Evolutionary conservation across 768 basidiomycete genomes (phyloP), one percentile per base, ranked within the genome.

Genomic region (Harrya chromipes): DNA sequence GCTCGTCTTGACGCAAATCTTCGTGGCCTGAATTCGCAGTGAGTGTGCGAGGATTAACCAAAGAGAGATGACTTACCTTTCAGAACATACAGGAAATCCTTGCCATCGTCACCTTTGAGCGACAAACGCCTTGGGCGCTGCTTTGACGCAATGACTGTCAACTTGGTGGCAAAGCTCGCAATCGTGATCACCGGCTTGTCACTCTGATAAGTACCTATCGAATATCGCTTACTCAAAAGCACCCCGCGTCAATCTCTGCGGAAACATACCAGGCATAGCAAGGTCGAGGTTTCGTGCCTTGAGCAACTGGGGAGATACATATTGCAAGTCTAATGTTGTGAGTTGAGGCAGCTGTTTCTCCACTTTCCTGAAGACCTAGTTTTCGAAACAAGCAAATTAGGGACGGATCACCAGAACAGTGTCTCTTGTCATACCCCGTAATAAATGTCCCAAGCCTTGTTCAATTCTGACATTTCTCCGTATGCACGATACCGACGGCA

Each of bases 381-480:
- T 38, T 36, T 16, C 14, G 12, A 12, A 52, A 40, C 24, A 33
- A 37, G 43, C 56, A 19, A 50, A 33, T 31, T 16, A 33, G 14
- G 14, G 29, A 42, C 34, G 17, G 33, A 46, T 44, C 19, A 16
- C 13, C 13, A 33, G 29, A 26, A 36, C 12, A 9, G 33, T 4
- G 19, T n/a, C 67, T 5, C 1, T 14, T 31, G 36, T 19, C 84
- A 54, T 63, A 92, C 93, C 41, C 83, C 83, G 61, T 97, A 99
- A 69, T 99, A 99, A 23, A 97, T 94, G 61, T 98, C 97, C 97
- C 97, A 99, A 27, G 97, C 97, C 63, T 89, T 91, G 65, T 98
- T 97, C 40, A 99, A 72, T 63, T 97, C 93, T 43, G 82, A 83
- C 48, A 83, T 79, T 64, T 99, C 94, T 21, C 90, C 90, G 61